Conservation (phyloP, 2,329 filamentous ascomycete genomes). For the Lasiodiplodia citricola region DNA sequence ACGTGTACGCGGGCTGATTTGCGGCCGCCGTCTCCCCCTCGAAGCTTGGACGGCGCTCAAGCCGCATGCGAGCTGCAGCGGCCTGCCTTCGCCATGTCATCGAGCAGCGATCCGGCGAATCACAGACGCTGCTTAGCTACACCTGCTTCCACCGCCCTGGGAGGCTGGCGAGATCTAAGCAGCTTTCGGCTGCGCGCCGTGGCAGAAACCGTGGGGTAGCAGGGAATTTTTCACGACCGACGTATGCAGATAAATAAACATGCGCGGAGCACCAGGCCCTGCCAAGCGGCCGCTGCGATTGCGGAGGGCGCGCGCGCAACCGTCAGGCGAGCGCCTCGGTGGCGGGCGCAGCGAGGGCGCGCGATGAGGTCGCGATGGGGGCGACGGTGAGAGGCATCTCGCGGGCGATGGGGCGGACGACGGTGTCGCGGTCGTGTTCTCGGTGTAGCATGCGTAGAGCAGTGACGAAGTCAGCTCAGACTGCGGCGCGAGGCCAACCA, state of each 20-base stretch:
- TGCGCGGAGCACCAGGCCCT: constrained; percentile 16
- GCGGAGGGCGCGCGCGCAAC: constrained; percentile 16
- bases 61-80: constrained; percentile 18
- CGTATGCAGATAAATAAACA: constrained; percentile 26
- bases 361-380: neutral
- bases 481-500: constrained; percentile 18
- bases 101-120: constrained; percentile 11
- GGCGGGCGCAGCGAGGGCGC: neutral
- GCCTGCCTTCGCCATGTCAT: constrained; percentile 17
- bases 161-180: constrained; percentile 25
- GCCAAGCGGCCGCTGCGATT: constrained; percentile 14
- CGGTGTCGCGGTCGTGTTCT: neutral
- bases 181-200: constrained; percentile 29
- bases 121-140: constrained; percentile 7
- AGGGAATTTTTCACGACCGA: constrained; percentile 35
- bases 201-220: constrained; percentile 42
- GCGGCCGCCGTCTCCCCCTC: constrained; percentile 10
- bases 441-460: constrained; percentile 1
- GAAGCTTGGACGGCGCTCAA: constrained; percentile 23
- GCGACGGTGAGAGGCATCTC: neutral
- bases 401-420: neutral
- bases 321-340: constrained; percentile 10
- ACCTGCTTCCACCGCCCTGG: constrained; percentile 36
- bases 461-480: neutral
- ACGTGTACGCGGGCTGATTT: constrained; percentile 12